Evolutionary conservation across 1,284 basidiomycete genomes (phyloP).

Genomic region (Rhodotorula sp.): DNA sequence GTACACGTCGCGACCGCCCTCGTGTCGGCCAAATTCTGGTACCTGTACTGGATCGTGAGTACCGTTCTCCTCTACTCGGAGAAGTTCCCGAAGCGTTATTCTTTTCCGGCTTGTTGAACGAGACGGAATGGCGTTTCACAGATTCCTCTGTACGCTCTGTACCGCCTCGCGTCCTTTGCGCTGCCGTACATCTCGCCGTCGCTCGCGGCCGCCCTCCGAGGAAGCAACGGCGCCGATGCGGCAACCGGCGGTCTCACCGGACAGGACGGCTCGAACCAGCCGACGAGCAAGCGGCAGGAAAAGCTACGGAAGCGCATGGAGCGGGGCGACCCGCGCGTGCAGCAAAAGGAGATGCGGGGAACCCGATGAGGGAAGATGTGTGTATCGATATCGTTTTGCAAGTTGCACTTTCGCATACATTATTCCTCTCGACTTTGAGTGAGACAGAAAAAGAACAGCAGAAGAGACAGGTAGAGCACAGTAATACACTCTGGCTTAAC

Average conservation of each 20-base stretch:
- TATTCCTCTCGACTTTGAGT: too few relatives aligned
- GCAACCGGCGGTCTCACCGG: not conserved
- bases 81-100: too few relatives aligned
- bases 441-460: too few relatives aligned
- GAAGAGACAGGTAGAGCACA: too few relatives aligned
- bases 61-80: not conserved
- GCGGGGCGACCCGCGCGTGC: slow-evolving; percentile 37
- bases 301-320: slow-evolving; percentile 28
- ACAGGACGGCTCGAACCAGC: not conserved
- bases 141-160: slow-evolving; percentile 49
- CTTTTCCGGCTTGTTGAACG: not conserved
- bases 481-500: too few relatives aligned
- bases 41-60: slow-evolving; percentile 47
- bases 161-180: slow-evolving; percentile 41
- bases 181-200: slow-evolving; percentile 44
- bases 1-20: slow-evolving; percentile 47
- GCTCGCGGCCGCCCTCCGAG: slow-evolving; percentile 32
- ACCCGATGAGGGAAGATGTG: not conserved
- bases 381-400: too few relatives aligned
- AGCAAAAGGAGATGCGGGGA: slow-evolving; percentile 2
- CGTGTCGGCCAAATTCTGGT: slow-evolving; percentile 46
- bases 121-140: slow-evolving; percentile 13
- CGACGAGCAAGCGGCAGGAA: slow-evolving; percentile 31
- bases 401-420: too few relatives aligned
- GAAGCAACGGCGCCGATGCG: not conserved